Percentiles rank a stretch among this genome's conserved stretches.
Conservation (phyloP, 164 flowering plant genomes). For the Santalum album region DNA sequence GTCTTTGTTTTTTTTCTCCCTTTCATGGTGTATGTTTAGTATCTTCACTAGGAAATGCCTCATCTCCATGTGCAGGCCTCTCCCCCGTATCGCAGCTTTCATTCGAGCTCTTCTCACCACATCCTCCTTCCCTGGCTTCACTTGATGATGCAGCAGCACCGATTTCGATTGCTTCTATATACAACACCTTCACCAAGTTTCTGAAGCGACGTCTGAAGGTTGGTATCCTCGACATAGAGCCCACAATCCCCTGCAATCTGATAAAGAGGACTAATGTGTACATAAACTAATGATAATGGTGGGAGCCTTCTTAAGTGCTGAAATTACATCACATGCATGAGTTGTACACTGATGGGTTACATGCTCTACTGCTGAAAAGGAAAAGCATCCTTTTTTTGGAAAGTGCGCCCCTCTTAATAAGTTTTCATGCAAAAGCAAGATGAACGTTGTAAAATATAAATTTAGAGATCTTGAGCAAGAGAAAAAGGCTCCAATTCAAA, state of each 20-base stretch:
- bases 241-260: constrained; percentile 82
- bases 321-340: neutral
- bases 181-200: constrained; percentile 55
- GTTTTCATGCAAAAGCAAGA: too few relatives aligned
- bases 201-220: constrained; percentile 73
- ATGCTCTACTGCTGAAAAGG: too few relatives aligned
- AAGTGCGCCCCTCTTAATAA: too few relatives aligned
- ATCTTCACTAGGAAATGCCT: too few relatives aligned
- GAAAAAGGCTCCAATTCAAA: too few relatives aligned
- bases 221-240: constrained; percentile 73
- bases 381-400: too few relatives aligned
- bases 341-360: too few relatives aligned
- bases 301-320: neutral
- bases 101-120: constrained; percentile 7
- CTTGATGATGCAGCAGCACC: constrained; percentile 21
- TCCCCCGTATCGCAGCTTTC: constrained; percentile 5
- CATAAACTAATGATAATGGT: neutral
- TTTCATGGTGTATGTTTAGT: too few relatives aligned
- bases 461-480: too few relatives aligned
- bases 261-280: neutral
- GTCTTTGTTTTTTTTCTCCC: too few relatives aligned
- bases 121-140: constrained; percentile 11
- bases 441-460: too few relatives aligned
- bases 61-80: constrained; percentile 15
- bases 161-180: constrained; percentile 49